Base-by-base conservation (phyloP, 768 basidiomycete genomes). In the Tricholoma sp. region DNA sequence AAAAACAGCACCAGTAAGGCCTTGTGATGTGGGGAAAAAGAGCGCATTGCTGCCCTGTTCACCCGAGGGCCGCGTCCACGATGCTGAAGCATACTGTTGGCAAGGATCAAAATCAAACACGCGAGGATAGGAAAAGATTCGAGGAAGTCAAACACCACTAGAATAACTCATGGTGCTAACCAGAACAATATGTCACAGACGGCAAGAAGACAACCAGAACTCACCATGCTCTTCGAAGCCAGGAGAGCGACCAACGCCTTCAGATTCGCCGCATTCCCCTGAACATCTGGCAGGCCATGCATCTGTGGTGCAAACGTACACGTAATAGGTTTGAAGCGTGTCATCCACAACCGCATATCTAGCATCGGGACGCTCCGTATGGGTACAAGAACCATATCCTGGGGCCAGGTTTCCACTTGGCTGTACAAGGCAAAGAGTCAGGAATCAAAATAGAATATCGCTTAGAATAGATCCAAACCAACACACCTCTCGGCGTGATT, bases 331-430 rank as follows among this genome's bases (percentile, higher is more conserved):
- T 74, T 68, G 53, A 74, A 67, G 5, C 70, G 72, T 50, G 67
- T 75, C 32, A 83, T 67, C 85, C 85, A 87, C 2, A 59, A 50
- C 39, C 72, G 71, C 10, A 87, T 66, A 8, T 80, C 77, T 1
- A 45, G 4, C 4, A 62, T 32, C 0, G 82, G 61, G 10, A 80
- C 75, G 0, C 75, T 66, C 4, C 71, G 75, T 21, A 77, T 72
- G 6, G 78, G 70, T 14, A 67, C 69, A 6, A 85, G 66, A 1
- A 66, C 61, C 60, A 87, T 60, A 3, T 63, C 62, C 7, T 60
- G 55, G 1, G 86, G 86, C 86, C 85, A 88, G 0, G 74, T 78
- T 2, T 80, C 74, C 6, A 75, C 59, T 46, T 69, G 80, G 54
- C 86, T 88, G 62, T 9, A 29, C 27, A 29, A 50, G 16, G 41